These are phyloP conservation scores for Camellia oleifera DNA, from an alignment of 179 eudicot genomes.

Conservation along the genomic window DNA sequence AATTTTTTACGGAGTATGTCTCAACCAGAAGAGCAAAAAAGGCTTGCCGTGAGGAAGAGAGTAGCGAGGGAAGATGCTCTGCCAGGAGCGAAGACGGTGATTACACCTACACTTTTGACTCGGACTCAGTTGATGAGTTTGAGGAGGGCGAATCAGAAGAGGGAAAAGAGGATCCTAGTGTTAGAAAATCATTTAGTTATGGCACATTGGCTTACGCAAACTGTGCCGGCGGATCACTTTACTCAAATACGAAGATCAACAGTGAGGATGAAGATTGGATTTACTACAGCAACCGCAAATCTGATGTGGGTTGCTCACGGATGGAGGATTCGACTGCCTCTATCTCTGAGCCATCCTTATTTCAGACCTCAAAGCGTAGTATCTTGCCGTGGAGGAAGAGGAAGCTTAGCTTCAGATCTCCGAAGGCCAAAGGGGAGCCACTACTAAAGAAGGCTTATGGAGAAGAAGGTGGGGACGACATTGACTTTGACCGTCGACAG, in stretches of 20 bases:
- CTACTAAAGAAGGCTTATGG: conserved; percentile 75
- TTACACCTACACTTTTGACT: conserved; percentile 49
- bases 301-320: conserved; percentile 53
- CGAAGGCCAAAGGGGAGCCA: conserved; percentile 87
- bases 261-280: conserved; percentile 66
- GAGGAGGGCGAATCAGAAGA: conserved; percentile 60
- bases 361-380: conserved; percentile 51
- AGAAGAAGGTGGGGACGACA: conserved; percentile 95
- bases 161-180: conserved; percentile 40
- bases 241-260: conserved; percentile 39
- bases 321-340: conserved; percentile 40
- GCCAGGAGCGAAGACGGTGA: conserved; percentile 60
- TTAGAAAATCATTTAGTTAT: conserved; percentile 70
- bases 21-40: conserved; percentile 59
- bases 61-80: conserved; percentile 58
- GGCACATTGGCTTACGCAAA: conserved; percentile 78
- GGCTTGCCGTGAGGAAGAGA: conserved; percentile 55
- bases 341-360: conserved; percentile 37
- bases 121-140: conserved; percentile 59
- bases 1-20: conserved; percentile 60
- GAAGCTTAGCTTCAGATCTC: conserved; percentile 65
- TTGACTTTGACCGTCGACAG: conserved; percentile 81
- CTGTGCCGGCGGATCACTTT: conserved; percentile 48
- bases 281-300: conserved; percentile 64
- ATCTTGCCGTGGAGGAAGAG: conserved; percentile 80